phyloP scores from a whole-genome alignment of 1,284 basidiomycete species.

The Megacollybia platyphylla region DNA sequence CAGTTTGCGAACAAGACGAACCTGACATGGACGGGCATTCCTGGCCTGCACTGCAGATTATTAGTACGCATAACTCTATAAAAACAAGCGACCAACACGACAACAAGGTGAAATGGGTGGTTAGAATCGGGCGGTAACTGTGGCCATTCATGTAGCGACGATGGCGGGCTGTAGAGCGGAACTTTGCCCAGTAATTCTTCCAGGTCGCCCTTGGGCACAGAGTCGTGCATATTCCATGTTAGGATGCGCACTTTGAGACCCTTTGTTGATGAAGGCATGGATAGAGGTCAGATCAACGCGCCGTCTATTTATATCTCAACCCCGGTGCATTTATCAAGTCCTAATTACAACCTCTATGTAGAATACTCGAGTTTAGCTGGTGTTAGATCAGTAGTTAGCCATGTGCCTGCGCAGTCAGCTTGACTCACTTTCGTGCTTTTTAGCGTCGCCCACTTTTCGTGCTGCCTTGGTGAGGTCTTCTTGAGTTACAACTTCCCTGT shows the following conservation, averaged over 20 bases:
- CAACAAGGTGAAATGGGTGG: constrained; percentile 74
- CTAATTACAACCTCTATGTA: constrained; percentile 13
- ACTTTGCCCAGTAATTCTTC: constrained; percentile 63
- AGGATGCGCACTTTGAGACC: constrained; percentile 27
- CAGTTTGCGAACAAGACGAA: constrained; percentile 11
- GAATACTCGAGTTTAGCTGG: constrained; percentile 36
- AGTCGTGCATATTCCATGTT: constrained; percentile 72
- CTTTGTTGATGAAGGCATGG: not conserved
- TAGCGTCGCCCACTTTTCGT: constrained; percentile 89
- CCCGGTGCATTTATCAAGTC: too few relatives aligned
- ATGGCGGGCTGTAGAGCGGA: constrained; percentile 29
- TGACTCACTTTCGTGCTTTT: constrained; percentile 85
- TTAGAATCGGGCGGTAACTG: constrained; percentile 32
- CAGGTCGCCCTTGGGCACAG: constrained; percentile 68
- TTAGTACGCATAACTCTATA: constrained; percentile 5
- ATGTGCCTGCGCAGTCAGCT: constrained; percentile 4
- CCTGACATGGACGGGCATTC: constrained; percentile 70
- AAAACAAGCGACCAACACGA: constrained; percentile 40
- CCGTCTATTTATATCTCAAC: too few relatives aligned
- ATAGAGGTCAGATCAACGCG: not conserved
- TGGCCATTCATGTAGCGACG: constrained; percentile 25
- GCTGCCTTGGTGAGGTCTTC: constrained; percentile 98
- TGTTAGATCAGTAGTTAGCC: constrained; percentile 1
- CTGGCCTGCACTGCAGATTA: constrained; percentile 54
- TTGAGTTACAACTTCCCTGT: constrained; percentile 84